Base-by-base conservation (phyloP, 352 stramenopile genomes). In the Peronospora belbahrii region DNA sequence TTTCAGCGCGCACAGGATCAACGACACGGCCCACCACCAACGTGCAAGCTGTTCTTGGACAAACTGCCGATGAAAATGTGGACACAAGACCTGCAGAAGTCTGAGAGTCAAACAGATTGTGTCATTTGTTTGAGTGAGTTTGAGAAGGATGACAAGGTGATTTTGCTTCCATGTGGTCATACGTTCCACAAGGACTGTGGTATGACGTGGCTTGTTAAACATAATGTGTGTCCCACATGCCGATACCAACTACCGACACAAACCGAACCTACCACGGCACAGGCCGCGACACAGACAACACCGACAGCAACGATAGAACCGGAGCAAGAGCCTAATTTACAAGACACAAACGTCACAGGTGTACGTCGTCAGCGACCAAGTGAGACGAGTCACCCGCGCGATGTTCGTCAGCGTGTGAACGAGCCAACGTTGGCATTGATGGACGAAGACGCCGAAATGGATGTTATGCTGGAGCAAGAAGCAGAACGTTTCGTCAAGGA, bases 151-250 rank as follows among this genome's bases (percentile, higher is more conserved):
- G 74, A 90, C 20, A 33, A 65, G 18, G 64, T 90, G 8, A 53
- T 88, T 10, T 65, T 66, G n/a, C 62, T 91, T 4, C 80, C 80
- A 0, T 91, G 80, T 36, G 70, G 70, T 11, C 80, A 91, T 51
- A 67, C 63, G 17, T 88, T 91, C 52, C 80, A 91, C 67, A 77
- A 82, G 53, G 66, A 84, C 25, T 91, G 80, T 42, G 73, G 67
- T 22, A 68, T 85, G 62, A 74, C 63, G 20, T 91, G 80, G 80
- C 80, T 91, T 2, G 24, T 69, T 4, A 69, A 86, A 31, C 74
- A 91, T 70, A 88, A 88, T 23, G 66, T 87, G 2, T 91, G 80
- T 37, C 80, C 80, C 9, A 88, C 75, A 0, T 91, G 80, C 51
- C 69, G 80, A 31, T 73, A 74, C 33, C 44, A 84, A 15, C 46